phyloP scores from a whole-genome alignment of 805 yeast genomes.

The Sugiyamaella valdiviana region DNA sequence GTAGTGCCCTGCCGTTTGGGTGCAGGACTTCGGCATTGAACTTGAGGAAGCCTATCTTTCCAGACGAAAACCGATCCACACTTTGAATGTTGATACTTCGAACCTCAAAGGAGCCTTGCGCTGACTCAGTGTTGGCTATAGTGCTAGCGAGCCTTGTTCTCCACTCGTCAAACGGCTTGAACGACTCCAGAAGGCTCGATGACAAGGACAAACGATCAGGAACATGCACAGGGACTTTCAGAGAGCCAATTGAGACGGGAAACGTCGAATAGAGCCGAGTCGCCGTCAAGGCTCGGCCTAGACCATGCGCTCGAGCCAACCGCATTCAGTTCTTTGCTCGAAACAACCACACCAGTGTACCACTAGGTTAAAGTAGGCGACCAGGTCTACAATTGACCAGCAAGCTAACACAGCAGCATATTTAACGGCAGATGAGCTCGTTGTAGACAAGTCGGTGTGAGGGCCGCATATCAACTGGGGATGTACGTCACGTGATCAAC shows the following conservation, averaged over 20 bases:
- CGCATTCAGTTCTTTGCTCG: too few species aligned
- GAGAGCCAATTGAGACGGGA: background rate
- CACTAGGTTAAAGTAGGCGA: too few species aligned
- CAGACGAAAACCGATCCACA: conserved; percentile 20
- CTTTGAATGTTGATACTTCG: conserved; percentile 21
- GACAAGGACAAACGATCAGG: background rate
- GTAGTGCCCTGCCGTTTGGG: conserved; percentile 17
- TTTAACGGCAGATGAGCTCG: background rate
- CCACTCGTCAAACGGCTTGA: conserved; percentile 15
- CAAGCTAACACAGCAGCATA: too few species aligned
- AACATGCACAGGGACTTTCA: conserved; percentile 1
- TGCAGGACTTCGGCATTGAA: conserved; percentile 21
- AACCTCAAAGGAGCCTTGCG: conserved; percentile 6
- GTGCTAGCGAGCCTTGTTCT: background rate
- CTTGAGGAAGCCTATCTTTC: conserved; percentile 24
- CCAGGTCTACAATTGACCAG: too few species aligned
- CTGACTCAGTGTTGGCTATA: background rate
- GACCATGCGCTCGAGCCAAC: too few species aligned
- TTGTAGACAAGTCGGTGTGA: background rate
- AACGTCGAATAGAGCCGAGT: too few species aligned
- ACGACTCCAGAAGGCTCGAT: conserved; percentile 4
- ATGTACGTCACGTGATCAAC: background rate
- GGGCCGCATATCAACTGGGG: background rate
- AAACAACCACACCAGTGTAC: too few species aligned
- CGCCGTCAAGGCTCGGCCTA: too few species aligned